Percentiles rank a stretch among this genome's conserved stretches.
Conservation (phyloP, 2,329 filamentous ascomycete genomes). For the Catunica adiposa region DNA sequence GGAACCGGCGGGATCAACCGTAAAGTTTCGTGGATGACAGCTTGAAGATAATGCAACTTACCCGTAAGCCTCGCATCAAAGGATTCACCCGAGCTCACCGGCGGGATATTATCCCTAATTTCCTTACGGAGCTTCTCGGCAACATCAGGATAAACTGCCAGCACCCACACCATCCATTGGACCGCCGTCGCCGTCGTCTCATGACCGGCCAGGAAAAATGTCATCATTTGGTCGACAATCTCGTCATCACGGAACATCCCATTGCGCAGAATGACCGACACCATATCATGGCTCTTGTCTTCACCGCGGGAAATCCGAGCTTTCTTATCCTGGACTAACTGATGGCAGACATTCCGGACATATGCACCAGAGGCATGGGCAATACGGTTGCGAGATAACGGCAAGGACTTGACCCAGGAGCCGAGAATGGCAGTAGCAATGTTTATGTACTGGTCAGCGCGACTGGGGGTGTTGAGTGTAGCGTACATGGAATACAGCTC, state of each 20-base stretch:
- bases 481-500: constrained; percentile 42
- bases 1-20: constrained; percentile 59
- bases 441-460: constrained; percentile 36
- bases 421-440: constrained; percentile 48
- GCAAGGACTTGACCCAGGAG: constrained; percentile 41
- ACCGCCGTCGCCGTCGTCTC: background rate
- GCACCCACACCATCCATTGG: constrained; percentile 1
- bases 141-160: constrained; percentile 36
- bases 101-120: constrained; percentile 43
- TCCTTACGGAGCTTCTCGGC: constrained; percentile 53
- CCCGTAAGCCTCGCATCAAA: constrained; percentile 37
- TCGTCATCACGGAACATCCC: constrained; percentile 63
- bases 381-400: constrained; percentile 53
- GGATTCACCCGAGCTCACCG: background rate
- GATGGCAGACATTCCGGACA: background rate
- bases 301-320: constrained; percentile 28
- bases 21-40: constrained; percentile 61
- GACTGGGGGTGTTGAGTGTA: constrained; percentile 35
- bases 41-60: constrained; percentile 61
- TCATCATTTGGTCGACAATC: constrained; percentile 74
- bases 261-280: constrained; percentile 63
- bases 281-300: constrained; percentile 43
- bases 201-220: background rate
- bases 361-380: constrained; percentile 30
- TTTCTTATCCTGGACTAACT: constrained; percentile 55